Conservation (phyloP, 345 rosid genomes). For the Gossypium stocksii region DNA sequence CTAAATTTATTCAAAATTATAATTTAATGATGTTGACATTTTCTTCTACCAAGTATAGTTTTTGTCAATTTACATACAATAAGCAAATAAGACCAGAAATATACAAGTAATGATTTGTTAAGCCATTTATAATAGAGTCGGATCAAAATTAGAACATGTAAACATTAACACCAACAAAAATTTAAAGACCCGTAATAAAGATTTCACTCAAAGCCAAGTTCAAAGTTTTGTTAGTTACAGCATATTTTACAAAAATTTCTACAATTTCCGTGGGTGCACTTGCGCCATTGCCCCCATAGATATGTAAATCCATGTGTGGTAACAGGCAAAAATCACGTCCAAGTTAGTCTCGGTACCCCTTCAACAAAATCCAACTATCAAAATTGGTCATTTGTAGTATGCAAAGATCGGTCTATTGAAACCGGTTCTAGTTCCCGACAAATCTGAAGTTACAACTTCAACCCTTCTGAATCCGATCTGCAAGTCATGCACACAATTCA, state of each 20-base stretch:
- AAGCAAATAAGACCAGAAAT: too few relatives aligned
- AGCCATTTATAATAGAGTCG: too few relatives aligned
- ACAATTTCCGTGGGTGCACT: neutral
- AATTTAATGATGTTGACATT: too few relatives aligned
- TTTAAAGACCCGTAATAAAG: neutral
- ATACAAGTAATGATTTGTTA: too few relatives aligned
- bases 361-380: neutral
- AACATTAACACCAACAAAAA: neutral
- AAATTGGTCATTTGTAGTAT: conserved; percentile 38
- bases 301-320: neutral
- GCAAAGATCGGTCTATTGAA: conserved; percentile 76
- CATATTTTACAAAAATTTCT: neutral
- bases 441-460: conserved; percentile 61
- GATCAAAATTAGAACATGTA: too few relatives aligned
- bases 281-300: neutral
- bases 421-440: conserved; percentile 64
- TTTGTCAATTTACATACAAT: too few relatives aligned
- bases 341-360: neutral
- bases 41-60: too few relatives aligned
- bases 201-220: neutral
- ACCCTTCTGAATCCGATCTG: conserved; percentile 90
- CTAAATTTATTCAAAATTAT: too few relatives aligned
- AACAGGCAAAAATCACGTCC: neutral
- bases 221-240: neutral
- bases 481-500: conserved; percentile 15